These are phyloP conservation scores for Aegilops longissima DNA, from an alignment of 176 grass and related monocot genomes.

Conservation along the genomic window DNA sequence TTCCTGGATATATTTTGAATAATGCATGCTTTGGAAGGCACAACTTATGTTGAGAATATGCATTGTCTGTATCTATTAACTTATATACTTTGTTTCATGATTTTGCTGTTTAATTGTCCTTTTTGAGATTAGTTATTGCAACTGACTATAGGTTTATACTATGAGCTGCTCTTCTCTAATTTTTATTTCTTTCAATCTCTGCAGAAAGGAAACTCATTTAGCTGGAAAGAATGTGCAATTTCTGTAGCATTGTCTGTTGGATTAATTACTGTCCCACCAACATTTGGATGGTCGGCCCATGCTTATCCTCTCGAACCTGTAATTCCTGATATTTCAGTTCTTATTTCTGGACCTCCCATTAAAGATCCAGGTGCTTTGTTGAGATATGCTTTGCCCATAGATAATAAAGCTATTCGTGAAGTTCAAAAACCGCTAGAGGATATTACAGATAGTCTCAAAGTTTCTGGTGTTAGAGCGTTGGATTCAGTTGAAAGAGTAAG, in stretches of 20 bases:
- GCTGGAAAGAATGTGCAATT: conserved; percentile 71
- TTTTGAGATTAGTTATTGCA: neutral
- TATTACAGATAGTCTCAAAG: conserved; percentile 89
- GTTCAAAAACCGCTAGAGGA: conserved; percentile 96
- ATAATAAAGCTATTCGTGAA: conserved; percentile 96
- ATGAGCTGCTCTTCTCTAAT: neutral
- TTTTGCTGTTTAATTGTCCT: neutral
- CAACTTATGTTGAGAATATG: neutral
- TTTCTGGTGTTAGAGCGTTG: conserved; percentile 90
- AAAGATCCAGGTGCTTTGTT: conserved; percentile 96
- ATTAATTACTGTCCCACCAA: conserved; percentile 52
- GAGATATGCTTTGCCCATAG: conserved; percentile 92
- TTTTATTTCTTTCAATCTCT: conserved; percentile 19
- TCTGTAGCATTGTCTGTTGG: conserved; percentile 84
- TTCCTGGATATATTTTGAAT: conserved; percentile 3
- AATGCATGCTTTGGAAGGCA: neutral
- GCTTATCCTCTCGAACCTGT: conserved; percentile 58
- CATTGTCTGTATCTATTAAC: neutral
- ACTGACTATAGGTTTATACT: neutral
- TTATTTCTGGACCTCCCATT: conserved; percentile 95
- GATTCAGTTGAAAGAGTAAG: conserved; percentile 96
- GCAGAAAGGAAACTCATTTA: conserved; percentile 69
- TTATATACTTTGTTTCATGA: neutral
- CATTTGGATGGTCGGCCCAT: conserved; percentile 43
- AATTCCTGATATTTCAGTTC: conserved; percentile 86